Percentiles rank a stretch among this genome's conserved stretches.
phyloP scores from a whole-genome alignment of 805 yeast genomes.

The Yarrowia osloensis region DNA sequence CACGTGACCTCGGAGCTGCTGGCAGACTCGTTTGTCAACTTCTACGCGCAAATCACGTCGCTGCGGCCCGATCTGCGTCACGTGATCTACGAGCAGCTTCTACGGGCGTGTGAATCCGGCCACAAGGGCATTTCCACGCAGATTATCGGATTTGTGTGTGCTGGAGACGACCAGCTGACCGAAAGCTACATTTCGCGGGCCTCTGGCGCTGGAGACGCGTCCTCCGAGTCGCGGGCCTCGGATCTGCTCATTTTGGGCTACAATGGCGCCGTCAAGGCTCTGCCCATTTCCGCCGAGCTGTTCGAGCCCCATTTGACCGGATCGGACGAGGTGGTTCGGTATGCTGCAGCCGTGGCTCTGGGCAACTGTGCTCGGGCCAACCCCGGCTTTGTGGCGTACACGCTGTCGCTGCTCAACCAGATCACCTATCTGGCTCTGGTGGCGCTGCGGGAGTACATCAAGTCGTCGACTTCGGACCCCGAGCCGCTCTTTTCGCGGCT shows the following conservation, averaged over 20 bases:
- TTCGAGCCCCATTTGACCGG: constrained; percentile 44
- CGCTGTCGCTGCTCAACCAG: constrained; percentile 1
- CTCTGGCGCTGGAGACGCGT: background rate
- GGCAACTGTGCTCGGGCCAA: constrained; percentile 19
- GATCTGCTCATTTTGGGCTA: constrained; percentile 52
- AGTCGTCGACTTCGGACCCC: constrained; percentile 4
- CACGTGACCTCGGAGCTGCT: constrained; percentile 20
- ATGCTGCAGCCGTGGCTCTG: constrained; percentile 48
- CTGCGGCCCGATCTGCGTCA: background rate
- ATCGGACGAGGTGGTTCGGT: constrained; percentile 44
- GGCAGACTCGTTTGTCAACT: constrained; percentile 19
- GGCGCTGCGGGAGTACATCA: constrained; percentile 22
- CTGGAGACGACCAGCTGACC: constrained; percentile 13
- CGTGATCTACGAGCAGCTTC: constrained; percentile 18
- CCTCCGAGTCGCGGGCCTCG: background rate
- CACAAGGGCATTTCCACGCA: constrained; percentile 22
- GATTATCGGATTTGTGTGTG: constrained; percentile 1
- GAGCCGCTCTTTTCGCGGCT: constrained; percentile 1
- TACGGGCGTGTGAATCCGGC: constrained; percentile 4
- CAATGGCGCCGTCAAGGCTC: constrained; percentile 45
- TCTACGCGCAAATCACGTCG: constrained; percentile 10
- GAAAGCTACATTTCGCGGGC: background rate
- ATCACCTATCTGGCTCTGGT: constrained; percentile 11
- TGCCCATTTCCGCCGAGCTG: constrained; percentile 45
- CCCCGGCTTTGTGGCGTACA: constrained; percentile 9